phyloP scores from a whole-genome alignment of 176 grass and related monocot species.

The Aegilops sharonensis region DNA sequence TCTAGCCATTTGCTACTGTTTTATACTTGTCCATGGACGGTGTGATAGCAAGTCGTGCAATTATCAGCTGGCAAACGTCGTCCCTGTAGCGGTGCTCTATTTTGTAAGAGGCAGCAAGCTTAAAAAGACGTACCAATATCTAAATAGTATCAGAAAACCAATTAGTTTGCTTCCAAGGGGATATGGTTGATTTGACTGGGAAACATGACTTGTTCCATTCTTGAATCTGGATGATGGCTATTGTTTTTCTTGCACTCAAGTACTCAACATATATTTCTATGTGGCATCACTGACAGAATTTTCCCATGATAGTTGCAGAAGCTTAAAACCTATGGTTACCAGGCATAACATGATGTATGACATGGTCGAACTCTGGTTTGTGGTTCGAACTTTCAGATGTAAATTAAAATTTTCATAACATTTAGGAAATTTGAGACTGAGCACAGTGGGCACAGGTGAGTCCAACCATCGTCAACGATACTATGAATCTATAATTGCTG shows the following conservation, averaged over 20 bases:
- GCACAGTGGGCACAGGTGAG: not conserved
- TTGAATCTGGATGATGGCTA: not conserved
- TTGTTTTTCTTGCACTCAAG: not conserved
- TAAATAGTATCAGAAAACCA: constrained; percentile 14
- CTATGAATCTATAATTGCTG: not conserved
- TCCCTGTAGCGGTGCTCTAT: too few species aligned
- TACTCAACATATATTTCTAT: not conserved
- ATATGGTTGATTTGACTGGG: not conserved
- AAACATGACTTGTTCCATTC: not conserved
- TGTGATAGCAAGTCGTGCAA: too few species aligned
- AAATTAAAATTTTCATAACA: not conserved
- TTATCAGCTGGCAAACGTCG: too few species aligned
- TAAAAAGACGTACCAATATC: not conserved
- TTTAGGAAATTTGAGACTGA: not conserved
- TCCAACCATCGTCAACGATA: not conserved
- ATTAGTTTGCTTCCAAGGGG: not conserved
- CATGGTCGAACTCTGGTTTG: not conserved
- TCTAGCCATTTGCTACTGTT: too few species aligned
- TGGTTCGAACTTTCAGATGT: not conserved
- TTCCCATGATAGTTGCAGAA: not conserved
- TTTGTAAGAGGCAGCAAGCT: not conserved
- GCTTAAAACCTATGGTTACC: not conserved
- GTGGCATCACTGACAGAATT: not conserved
- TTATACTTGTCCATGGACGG: too few species aligned
- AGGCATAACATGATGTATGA: not conserved